These are phyloP conservation scores for Trichosporon faecale DNA, from an alignment of 1,284 basidiomycete species.

Conservation along the genomic window DNA sequence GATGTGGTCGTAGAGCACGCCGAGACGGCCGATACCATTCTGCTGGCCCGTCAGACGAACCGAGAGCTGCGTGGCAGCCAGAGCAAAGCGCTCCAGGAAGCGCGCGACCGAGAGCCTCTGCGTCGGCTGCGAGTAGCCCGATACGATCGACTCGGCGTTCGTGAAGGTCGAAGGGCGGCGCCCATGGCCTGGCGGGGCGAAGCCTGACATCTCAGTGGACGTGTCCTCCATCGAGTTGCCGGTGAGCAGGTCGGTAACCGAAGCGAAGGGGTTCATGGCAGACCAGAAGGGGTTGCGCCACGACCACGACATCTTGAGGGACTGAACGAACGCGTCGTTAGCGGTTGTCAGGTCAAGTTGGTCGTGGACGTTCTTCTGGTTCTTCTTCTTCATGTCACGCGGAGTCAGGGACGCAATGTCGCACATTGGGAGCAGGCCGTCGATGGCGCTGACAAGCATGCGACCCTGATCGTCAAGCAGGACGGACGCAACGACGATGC, in stretches of 20 bases:
- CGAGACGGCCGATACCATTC: slow-evolving; percentile 46
- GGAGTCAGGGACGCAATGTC: slow-evolving; percentile 47
- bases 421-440: slow-evolving; percentile 53
- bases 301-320: slow-evolving; percentile 51
- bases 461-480: slow-evolving; percentile 52
- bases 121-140: slow-evolving; percentile 7
- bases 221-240: background rate
- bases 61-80: slow-evolving; percentile 43
- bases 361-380: background rate
- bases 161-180: slow-evolving; percentile 19
- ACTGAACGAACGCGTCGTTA: slow-evolving; percentile 54
- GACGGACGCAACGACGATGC: slow-evolving; percentile 53
- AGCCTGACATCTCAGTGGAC: slow-evolving; percentile 1
- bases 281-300: slow-evolving; percentile 47
- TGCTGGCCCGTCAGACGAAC: slow-evolving; percentile 42
- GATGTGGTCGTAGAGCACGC: slow-evolving; percentile 54
- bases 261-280: slow-evolving; percentile 26
- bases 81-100: slow-evolving; percentile 50
- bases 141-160: slow-evolving; percentile 12
- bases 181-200: background rate
- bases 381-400: slow-evolving; percentile 20
- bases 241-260: slow-evolving; percentile 8
- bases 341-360: slow-evolving; percentile 47
- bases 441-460: slow-evolving; percentile 51
- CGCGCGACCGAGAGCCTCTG: slow-evolving; percentile 36